phyloP scores from a whole-genome alignment of 2,329 filamentous ascomycete species.

The Curvularia eragrostidis region DNA sequence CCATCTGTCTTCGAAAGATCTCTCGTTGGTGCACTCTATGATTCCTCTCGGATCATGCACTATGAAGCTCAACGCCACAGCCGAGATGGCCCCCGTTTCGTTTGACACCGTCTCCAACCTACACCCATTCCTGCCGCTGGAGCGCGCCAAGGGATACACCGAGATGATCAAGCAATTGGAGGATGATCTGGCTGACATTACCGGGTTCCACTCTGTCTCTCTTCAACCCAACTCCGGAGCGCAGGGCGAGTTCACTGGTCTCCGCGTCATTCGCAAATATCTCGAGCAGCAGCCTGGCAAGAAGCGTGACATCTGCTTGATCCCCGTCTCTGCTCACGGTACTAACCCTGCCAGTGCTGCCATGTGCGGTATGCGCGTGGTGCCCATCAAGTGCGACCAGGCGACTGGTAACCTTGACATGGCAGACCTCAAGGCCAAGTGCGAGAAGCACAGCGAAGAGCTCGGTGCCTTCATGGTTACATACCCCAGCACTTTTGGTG shows the following conservation, averaged over 20 bases:
- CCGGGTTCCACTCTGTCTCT: constrained; percentile 87
- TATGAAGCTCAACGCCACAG: constrained; percentile 96
- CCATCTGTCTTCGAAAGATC: constrained; percentile 90
- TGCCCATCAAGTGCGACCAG: constrained; percentile 87
- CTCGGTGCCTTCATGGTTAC: constrained; percentile 96
- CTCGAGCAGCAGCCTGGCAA: constrained; percentile 70
- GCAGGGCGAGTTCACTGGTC: constrained; percentile 91
- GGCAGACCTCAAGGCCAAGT: constrained; percentile 83
- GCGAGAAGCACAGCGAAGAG: constrained; percentile 83
- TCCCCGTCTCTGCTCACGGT: constrained; percentile 92
- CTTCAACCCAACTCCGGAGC: constrained; percentile 95
- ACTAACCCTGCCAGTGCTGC: constrained; percentile 95
- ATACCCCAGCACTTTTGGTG: constrained; percentile 92
- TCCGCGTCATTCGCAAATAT: constrained; percentile 86
- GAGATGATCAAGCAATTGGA: constrained; percentile 76
- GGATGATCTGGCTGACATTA: constrained; percentile 78
- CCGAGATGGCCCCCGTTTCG: constrained; percentile 88
- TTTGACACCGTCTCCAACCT: constrained; percentile 77
- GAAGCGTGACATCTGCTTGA: constrained; percentile 89
- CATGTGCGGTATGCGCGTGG: constrained; percentile 95
- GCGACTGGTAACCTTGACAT: constrained; percentile 90
- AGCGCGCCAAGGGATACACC: constrained; percentile 71
- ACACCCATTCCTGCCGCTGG: constrained; percentile 77
- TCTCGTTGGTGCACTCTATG: constrained; percentile 96
- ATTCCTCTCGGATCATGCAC: constrained; percentile 96